Percentiles rank a stretch among this genome's conserved stretches.
These are phyloP conservation scores for Pseudocercospora ulei DNA, from an alignment of 2,329 filamentous ascomycete genomes.

Conservation along the genomic window DNA sequence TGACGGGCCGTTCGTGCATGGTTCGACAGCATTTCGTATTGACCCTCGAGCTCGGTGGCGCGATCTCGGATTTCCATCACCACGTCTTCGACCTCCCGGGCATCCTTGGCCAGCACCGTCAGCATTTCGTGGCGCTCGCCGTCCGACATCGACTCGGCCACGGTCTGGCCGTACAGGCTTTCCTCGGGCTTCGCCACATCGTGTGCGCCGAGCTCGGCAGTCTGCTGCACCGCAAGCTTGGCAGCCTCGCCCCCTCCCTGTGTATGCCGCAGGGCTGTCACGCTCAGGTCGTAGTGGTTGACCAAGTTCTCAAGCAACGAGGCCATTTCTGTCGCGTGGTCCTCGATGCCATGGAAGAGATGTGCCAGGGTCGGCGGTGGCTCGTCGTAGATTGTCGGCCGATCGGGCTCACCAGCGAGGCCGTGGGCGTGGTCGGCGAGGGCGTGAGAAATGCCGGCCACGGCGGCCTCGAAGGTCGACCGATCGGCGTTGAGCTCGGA, in stretches of 20 bases:
- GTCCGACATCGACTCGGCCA: slow-evolving; percentile 57
- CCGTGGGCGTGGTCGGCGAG: slow-evolving; percentile 17
- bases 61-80: slow-evolving; percentile 61
- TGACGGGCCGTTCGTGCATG: slow-evolving; percentile 51
- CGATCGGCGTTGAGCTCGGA: slow-evolving; percentile 47
- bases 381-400: slow-evolving; percentile 32
- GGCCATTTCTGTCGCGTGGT: slow-evolving; percentile 73
- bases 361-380: slow-evolving; percentile 35
- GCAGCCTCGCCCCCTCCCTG: slow-evolving; percentile 51
- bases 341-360: slow-evolving; percentile 51
- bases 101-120: slow-evolving; percentile 63
- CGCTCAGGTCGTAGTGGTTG: slow-evolving; percentile 84
- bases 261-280: slow-evolving; percentile 80
- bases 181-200: slow-evolving; percentile 42
- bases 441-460: slow-evolving; percentile 17
- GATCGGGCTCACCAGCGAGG: slow-evolving; percentile 13
- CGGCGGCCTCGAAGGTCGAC: slow-evolving; percentile 62
- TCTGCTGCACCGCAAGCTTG: slow-evolving; percentile 32
- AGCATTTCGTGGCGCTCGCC: slow-evolving; percentile 76
- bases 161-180: slow-evolving; percentile 47
- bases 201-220: slow-evolving; percentile 29
- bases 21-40: slow-evolving; percentile 53
- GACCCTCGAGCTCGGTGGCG: slow-evolving; percentile 64
- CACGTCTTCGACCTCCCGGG: slow-evolving; percentile 53
- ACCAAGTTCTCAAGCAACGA: slow-evolving; percentile 69